A percentile compares a stretch with the other conserved stretches of the same genome.
These are phyloP conservation scores for Chaetomiaceae sp. DNA, from an alignment of 2,329 filamentous ascomycete species.

Conservation along the genomic window DNA sequence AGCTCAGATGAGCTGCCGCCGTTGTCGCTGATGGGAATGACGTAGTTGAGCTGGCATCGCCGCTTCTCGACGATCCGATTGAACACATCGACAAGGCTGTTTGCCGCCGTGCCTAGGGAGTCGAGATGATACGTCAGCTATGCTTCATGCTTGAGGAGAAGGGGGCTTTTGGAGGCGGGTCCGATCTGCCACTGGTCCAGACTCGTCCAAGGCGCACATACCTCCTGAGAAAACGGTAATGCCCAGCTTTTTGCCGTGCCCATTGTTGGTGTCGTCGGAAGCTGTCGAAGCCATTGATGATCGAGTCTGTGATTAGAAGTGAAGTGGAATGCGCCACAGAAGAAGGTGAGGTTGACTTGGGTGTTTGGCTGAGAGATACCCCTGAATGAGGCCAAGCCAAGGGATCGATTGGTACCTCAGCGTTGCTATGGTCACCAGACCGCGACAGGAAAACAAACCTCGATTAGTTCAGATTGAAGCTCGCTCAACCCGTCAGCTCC, in stretches of 20 bases:
- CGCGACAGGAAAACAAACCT: no score
- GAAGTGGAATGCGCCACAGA: neutral
- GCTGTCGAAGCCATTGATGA: neutral
- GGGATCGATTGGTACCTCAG: no score
- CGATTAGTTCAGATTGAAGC: neutral
- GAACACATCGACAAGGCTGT: conserved; percentile 90
- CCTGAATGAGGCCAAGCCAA: conserved; percentile 4
- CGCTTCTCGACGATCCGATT: conserved; percentile 60
- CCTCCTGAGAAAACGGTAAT: conserved; percentile 29
- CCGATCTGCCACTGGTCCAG: neutral
- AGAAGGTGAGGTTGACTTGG: neutral
- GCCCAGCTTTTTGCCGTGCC: conserved; percentile 9
- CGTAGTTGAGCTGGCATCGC: conserved; percentile 67
- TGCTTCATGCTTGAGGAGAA: neutral
- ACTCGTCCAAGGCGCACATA: conserved; percentile 5
- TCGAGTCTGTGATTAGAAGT: neutral
- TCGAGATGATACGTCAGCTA: neutral
- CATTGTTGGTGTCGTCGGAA: neutral
- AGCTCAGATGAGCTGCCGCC: conserved; percentile 90
- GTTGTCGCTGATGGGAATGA: conserved; percentile 95
- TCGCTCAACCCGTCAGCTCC: conserved; percentile 27
- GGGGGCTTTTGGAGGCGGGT: no score
- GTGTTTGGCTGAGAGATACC: neutral
- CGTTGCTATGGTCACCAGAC: neutral
- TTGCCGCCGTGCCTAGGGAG: conserved; percentile 75